Base-by-base conservation (phyloP, 345 rosid species). In the Eucalyptus sideroxylon region DNA sequence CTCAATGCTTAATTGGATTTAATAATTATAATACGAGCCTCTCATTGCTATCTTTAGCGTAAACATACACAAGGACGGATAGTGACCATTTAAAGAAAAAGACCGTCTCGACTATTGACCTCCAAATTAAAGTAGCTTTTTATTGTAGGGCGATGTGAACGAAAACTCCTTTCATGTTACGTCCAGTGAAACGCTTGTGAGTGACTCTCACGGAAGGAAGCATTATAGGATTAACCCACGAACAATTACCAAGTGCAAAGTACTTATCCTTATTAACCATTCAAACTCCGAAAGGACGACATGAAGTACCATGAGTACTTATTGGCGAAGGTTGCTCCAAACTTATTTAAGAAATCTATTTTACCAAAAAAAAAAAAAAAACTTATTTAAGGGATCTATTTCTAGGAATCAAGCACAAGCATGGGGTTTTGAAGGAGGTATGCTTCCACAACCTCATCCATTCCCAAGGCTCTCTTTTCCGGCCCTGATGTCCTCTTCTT, bases 401-500 rank as follows among this genome's bases (percentile, higher is more conserved):
- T 50, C 23, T 47, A n/a, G 3, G 47, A 17, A 31, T 86, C 67
- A 90, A 30, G 87, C 87, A 17, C 34, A 92, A 27, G 60, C 89
- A 8, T 37, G 5, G 92, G 93, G 86, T 91, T 90, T 69, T 90
- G 90, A 50, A 88, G 53, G 82, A 92, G 91, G 60, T 91, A 90
- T 42, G 91, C 92, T 86, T 93, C 92, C 23, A 90, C 53, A 16
- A 90, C 88, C 89, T 91, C 80, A 88, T 56, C 89, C 34, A 94
- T n/a, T 2, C 81, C 92, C 83, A 12, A 16, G 4, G 87, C 87
- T 89, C 72, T 89, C 92, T 24, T 87, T 90, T 16, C 91, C 93
- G 2, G 21, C 88, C 94, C 87, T 91, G 81, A 93, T 72, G 60
- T 60, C 77, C 23, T 91, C 90, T 86, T 91, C 92, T 8, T 87